phyloP scores from a whole-genome alignment of 1,284 basidiomycete species.

The Ganoderma resinaceum region DNA sequence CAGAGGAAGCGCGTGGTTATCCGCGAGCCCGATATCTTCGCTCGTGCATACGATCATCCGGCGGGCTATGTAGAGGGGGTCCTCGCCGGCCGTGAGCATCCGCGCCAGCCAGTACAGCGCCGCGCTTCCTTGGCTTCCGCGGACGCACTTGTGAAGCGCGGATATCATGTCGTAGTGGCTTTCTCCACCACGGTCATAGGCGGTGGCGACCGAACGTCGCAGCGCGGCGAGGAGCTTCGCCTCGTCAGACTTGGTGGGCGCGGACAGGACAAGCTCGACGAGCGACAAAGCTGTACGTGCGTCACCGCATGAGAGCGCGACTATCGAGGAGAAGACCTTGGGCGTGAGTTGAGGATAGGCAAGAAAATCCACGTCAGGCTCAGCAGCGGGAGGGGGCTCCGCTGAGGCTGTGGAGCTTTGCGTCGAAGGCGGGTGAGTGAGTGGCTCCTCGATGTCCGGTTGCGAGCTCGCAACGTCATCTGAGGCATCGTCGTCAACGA shows the following conservation, averaged over 20 bases:
- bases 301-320: slow-evolving; percentile 70
- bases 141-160: slow-evolving; percentile 87
- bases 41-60: slow-evolving; percentile 86
- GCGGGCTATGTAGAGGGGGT: slow-evolving; percentile 86
- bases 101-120: slow-evolving; percentile 91
- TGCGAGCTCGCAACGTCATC: slow-evolving; percentile 31
- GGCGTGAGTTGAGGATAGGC: slow-evolving; percentile 54
- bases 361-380: slow-evolving; percentile 32
- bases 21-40: slow-evolving; percentile 87
- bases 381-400: background rate
- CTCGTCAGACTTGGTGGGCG: slow-evolving; percentile 48
- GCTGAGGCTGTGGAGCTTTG: slow-evolving; percentile 30
- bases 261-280: slow-evolving; percentile 64
- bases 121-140: slow-evolving; percentile 82
- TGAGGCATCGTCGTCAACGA: slow-evolving; percentile 13
- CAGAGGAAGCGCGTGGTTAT: slow-evolving; percentile 74
- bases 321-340: slow-evolving; percentile 57
- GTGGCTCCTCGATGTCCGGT: slow-evolving; percentile 28
- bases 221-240: slow-evolving; percentile 55
- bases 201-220: slow-evolving; percentile 61
- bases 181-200: slow-evolving; percentile 81
- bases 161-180: slow-evolving; percentile 88
- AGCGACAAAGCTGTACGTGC: slow-evolving; percentile 74
- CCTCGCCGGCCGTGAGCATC: slow-evolving; percentile 88
- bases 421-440: slow-evolving; percentile 24